Base-by-base conservation (phyloP, 2,329 filamentous ascomycete genomes). In the Ophioceras dolichostomum region DNA sequence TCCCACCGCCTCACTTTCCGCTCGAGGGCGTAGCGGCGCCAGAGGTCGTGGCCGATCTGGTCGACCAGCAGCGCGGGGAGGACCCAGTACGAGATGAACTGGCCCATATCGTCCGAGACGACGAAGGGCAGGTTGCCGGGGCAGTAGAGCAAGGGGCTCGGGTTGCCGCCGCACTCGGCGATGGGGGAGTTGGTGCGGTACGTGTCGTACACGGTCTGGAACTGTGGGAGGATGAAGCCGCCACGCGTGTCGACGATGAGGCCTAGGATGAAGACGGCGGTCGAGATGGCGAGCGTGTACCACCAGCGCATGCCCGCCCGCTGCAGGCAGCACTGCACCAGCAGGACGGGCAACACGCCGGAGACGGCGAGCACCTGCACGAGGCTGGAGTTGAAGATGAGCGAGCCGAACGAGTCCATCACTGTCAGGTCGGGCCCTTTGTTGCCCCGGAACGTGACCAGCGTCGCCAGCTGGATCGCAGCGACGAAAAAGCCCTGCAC, bases 251-350 rank as follows among this genome's bases (percentile, higher is more conserved):
- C 31, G 20, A 42, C 36, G 2, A 34, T 36, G 21, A 30, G 29
- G n/a, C 34, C 44, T 7, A 49, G 22, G 2, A 42, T 22, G 19
- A 43, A 46, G 12, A 43, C 39, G 2, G 40, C n/a, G 10, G 41
- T n/a, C 6, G 42, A 36, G 13, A 49, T 39, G 1, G n/a, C 5
- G 10, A 46, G 41, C 14, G 41, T 46, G 27, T 51, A 50, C 46
- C 46, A 49, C 48, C 49, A 51, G 9, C 43, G 44, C 36, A 49
- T 42, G 8, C 43, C 43, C 4, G 41, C 36, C 2, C 46, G 45
- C 29, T 49, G 47, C 5, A 50, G 39, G 5, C 39, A 42, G 13
- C 39, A 40, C 37, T 52, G 49, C 4, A 42, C 41, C 18, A 50
- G 38, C 8, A 52, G 33, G 2, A 48, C 42, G 3, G 41, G 38